Base-by-base conservation (phyloP, 257 asterid species). In the Nicotiana paniculata region DNA sequence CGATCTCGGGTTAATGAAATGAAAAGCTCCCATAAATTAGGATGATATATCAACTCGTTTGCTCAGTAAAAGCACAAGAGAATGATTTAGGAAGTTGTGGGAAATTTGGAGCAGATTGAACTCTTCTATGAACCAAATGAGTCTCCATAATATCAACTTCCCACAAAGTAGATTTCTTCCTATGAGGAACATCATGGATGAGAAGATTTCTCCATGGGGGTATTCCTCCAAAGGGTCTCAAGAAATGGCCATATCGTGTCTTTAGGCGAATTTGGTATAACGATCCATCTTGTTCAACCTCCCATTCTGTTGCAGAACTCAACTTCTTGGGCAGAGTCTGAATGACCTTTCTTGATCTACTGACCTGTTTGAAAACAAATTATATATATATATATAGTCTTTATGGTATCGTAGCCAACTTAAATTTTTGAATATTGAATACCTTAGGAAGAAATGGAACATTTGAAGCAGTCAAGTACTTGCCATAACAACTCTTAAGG, bases 221-320 rank as follows among this genome's bases (percentile, higher is more conserved):
- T 24, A 74, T 21, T 74, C 62, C 79, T 74, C 79, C 79, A 26
- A 6, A 6, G 15, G 62, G 62, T 74, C 62, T 74, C 24, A 74
- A 5, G 43, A 74, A 48, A 74, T 74, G 62, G 1, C 79, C 79
- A 0, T 74, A 74, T 48, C 79, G 61, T 0, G 79, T 74, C 4
- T 74, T 74, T 48, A 74, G 39, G 9, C 62, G 79, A 11, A 46
- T 3, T 74, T 74, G 79, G 18, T 74, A 8, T 7, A 48, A 12
- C 2, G 79, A 74, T 26, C 79, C 79, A 48, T 74, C 79, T 24
- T 74, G 62, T 74, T 74, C 79, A 6, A 24, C 62, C 39, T 94
- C 97, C 98, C 98, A 95, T 83, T 95, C 95, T 0, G 93, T 84
- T 0, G 91, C 84, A 0, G 99, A 94, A 80, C 89, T 91, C 61